Conservation (phyloP, 2,329 filamentous ascomycete genomes). For the Colletotrichum sp. region DNA sequence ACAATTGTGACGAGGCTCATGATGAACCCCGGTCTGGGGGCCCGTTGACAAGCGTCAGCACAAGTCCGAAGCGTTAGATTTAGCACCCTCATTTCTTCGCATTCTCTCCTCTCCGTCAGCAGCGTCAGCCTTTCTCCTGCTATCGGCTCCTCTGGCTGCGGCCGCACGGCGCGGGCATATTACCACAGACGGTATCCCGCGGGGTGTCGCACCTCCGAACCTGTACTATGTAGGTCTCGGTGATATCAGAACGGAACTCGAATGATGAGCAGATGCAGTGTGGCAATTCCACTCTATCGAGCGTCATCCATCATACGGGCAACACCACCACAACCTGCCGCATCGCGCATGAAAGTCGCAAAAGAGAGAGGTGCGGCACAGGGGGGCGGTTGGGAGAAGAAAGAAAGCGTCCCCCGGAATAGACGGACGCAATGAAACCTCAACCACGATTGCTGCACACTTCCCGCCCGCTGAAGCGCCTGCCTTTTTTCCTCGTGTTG, state of each 20-base stretch:
- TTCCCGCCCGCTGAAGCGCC: background rate
- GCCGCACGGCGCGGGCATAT: background rate
- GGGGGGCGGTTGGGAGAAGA: background rate
- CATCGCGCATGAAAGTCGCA: background rate
- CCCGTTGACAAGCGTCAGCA: background rate
- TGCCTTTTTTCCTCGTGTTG: background rate
- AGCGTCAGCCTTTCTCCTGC: background rate
- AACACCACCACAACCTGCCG: background rate
- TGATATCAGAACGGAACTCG: background rate
- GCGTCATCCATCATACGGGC: background rate
- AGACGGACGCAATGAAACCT: slow-evolving; percentile 6
- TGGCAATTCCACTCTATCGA: background rate
- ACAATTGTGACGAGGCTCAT: background rate
- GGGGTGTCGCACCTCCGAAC: background rate
- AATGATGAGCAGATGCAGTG: background rate
- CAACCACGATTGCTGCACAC: background rate
- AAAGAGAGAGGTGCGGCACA: background rate
- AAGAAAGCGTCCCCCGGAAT: background rate
- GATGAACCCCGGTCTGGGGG: background rate
- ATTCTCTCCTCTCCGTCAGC: background rate
- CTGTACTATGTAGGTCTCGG: background rate
- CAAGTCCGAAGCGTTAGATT: background rate
- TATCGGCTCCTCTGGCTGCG: background rate
- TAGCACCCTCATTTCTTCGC: background rate
- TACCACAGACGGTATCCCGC: background rate